Percentiles rank a stretch among this genome's conserved stretches.
phyloP scores from a whole-genome alignment of 805 yeast genomes.

The Isabelozyma pseudorhagii region DNA sequence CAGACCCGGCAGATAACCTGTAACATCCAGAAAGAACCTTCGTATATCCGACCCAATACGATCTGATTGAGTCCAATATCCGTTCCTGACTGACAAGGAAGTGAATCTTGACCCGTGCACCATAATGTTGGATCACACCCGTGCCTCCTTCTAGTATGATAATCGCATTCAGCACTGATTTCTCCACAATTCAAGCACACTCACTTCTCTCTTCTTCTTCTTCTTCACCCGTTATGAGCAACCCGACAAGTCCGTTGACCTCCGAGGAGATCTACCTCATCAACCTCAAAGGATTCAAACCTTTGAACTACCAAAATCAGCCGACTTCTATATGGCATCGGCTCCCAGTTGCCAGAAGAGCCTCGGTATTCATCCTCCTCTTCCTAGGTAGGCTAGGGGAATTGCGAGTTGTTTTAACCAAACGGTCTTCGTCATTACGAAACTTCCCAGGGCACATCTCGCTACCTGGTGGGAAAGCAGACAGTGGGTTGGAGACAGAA shows the following conservation, averaged over 20 bases:
- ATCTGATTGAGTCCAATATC: too few species aligned
- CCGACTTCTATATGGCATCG: conserved; percentile 53
- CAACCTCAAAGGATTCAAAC: conserved; percentile 30
- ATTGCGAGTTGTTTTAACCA: conserved; percentile 73
- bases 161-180: neutral
- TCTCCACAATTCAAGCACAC: neutral
- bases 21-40: too few species aligned
- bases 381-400: conserved; percentile 75
- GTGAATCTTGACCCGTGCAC: neutral
- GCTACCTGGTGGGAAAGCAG: conserved; percentile 93
- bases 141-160: neutral
- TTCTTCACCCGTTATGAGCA: neutral
- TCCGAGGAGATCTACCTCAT: conserved; percentile 18
- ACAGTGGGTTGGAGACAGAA: conserved; percentile 58
- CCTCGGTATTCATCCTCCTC: conserved; percentile 74
- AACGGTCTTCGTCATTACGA: conserved; percentile 64
- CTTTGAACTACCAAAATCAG: conserved; percentile 27
- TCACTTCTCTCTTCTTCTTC: too few species aligned
- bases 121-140: neutral
- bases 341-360: conserved; percentile 64
- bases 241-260: conserved; percentile 1
- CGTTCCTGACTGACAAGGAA: too few species aligned
- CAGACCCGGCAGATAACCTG: too few species aligned
- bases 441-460: conserved; percentile 89
- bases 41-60: too few species aligned